Conservation (phyloP, 257 asterid species). For the Primulina eburnea region DNA sequence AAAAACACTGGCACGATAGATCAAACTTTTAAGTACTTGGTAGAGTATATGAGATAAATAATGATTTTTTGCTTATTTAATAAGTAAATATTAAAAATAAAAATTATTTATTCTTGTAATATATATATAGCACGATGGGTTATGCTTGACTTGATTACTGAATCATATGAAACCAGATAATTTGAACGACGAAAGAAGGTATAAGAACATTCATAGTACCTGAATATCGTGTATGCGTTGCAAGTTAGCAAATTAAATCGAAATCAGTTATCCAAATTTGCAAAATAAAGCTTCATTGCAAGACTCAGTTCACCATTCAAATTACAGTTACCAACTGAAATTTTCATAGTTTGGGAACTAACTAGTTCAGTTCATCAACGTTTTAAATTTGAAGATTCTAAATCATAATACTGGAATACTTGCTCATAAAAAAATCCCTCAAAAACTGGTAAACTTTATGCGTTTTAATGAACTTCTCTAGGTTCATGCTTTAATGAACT, state of each 20-base stretch:
- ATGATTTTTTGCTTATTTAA: too few species aligned
- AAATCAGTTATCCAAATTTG: not conserved
- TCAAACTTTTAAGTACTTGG: too few species aligned
- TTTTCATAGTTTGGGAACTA: not conserved
- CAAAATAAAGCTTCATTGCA: not conserved
- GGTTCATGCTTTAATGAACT: conserved; percentile 59
- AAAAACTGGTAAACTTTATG: not conserved
- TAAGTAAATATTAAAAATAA: too few species aligned
- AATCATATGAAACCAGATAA: not conserved
- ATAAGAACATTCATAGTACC: not conserved
- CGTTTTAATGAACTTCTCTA: conserved; percentile 50
- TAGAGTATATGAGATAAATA: too few species aligned
- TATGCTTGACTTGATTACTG: not conserved
- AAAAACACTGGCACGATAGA: too few species aligned
- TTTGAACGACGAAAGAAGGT: not conserved
- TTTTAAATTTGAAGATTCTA: not conserved
- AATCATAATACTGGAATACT: too few species aligned
- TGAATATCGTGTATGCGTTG: not conserved
- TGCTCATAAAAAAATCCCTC: conserved; percentile 14
- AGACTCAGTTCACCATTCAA: not conserved
- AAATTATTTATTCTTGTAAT: too few species aligned
- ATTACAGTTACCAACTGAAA: not conserved
- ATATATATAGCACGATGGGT: not conserved
- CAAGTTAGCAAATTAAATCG: not conserved
- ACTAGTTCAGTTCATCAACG: not conserved